Evolutionary conservation across 805 yeast species (phyloP).

Genomic region (Sugiyamaella mastotermitis): DNA sequence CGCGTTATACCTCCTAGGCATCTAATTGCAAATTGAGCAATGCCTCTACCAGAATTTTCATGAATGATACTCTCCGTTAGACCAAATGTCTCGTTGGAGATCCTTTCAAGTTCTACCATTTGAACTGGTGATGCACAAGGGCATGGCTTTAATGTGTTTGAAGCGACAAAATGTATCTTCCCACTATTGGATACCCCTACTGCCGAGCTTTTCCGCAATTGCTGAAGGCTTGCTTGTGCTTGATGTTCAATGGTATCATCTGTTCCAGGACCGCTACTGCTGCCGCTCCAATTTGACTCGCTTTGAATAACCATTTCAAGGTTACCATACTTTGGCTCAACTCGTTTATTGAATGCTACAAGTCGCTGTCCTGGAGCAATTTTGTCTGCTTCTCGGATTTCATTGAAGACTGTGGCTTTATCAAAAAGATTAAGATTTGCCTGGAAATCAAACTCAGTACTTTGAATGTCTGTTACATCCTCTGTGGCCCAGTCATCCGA

Average conservation of each 20-base stretch:
- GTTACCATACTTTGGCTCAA: conserved; percentile 48
- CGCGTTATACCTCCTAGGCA: conserved; percentile 68
- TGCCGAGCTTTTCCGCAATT: conserved; percentile 7
- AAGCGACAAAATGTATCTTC: conserved; percentile 26
- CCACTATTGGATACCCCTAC: background rate
- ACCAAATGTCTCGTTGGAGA: conserved; percentile 48
- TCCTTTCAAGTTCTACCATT: conserved; percentile 65
- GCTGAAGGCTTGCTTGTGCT: conserved; percentile 4
- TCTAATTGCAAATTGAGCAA: conserved; percentile 52
- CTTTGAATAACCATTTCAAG: conserved; percentile 58
- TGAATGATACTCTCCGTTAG: conserved; percentile 40
- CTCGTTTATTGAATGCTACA: conserved; percentile 62
- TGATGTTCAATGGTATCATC: background rate
- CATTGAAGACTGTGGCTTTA: conserved; percentile 71
- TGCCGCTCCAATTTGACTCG: background rate
- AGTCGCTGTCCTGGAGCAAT: conserved; percentile 55
- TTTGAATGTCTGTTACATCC: conserved; percentile 37
- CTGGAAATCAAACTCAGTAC: conserved; percentile 79
- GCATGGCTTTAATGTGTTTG: conserved; percentile 18
- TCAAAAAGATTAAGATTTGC: conserved; percentile 78
- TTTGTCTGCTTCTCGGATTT: conserved; percentile 59
- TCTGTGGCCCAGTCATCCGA: conserved; percentile 23
- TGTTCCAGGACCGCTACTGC: background rate
- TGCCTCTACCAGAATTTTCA: conserved; percentile 66
- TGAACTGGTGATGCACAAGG: conserved; percentile 66